Evolutionary conservation across 1,284 basidiomycete genomes (phyloP).

Genomic region (Trichosporon coremiiforme): DNA sequence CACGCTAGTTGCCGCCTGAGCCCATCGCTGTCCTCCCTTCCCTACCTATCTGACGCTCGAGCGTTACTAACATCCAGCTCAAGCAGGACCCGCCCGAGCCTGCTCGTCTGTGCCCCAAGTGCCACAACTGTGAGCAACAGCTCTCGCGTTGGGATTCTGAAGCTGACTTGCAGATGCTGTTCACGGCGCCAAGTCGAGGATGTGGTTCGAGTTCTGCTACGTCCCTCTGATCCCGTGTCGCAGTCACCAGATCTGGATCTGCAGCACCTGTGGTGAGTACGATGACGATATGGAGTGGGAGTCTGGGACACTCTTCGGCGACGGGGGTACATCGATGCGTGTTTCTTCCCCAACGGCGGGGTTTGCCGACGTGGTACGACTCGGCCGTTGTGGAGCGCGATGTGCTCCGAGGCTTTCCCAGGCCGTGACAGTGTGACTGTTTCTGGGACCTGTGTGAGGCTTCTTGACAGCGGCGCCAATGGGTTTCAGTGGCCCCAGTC

Average conservation of each 20-base stretch:
- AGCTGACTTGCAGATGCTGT: slow-evolving; percentile 22
- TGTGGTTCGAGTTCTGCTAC: slow-evolving; percentile 54
- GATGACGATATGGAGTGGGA: too few relatives aligned
- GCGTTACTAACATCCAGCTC: not conserved
- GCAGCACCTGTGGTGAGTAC: slow-evolving; percentile 50
- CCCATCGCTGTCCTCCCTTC: too few relatives aligned
- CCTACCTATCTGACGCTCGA: not conserved
- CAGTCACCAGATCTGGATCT: slow-evolving; percentile 49
- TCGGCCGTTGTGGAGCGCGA: not conserved
- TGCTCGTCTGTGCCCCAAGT: slow-evolving; percentile 13
- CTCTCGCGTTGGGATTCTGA: too few relatives aligned
- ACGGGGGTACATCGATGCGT: too few relatives aligned
- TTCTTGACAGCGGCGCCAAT: not conserved
- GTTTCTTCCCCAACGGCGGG: too few relatives aligned
- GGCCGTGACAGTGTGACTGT: not conserved
- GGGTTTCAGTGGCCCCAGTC: not conserved
- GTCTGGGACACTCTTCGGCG: not conserved
- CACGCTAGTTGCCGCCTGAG: too few relatives aligned
- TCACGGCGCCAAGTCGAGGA: slow-evolving; percentile 39
- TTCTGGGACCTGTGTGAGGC: not conserved
- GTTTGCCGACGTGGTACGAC: too few relatives aligned
- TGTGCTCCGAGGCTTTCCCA: too few relatives aligned
- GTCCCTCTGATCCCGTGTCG: slow-evolving; percentile 51
- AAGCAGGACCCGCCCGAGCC: slow-evolving; percentile 11
- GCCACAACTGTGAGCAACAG: slow-evolving; percentile 4